Conservation (phyloP, 116 monocot genomes). For the Dioscorea cayenensis region DNA sequence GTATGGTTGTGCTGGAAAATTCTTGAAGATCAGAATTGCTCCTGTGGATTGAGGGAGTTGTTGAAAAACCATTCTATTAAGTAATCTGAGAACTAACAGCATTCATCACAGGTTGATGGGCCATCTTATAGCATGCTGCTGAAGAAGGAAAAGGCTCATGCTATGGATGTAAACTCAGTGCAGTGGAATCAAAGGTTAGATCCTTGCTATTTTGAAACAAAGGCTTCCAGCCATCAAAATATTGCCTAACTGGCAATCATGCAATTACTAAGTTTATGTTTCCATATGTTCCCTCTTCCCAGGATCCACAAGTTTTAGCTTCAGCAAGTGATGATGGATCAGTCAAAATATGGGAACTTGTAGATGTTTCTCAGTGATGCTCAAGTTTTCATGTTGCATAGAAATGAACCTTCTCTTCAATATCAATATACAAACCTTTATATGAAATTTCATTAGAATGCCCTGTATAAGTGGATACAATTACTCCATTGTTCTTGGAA, state of each 20-base stretch:
- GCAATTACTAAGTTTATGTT: neutral
- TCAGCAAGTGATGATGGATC: conserved; percentile 84
- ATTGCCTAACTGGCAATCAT: neutral
- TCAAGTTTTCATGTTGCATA: neutral
- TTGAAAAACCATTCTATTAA: neutral
- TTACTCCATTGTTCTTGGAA: too few species aligned
- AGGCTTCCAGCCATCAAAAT: neutral
- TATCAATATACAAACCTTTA: too few species aligned
- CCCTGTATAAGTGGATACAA: too few species aligned
- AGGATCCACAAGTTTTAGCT: conserved; percentile 67
- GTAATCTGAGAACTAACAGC: too few species aligned
- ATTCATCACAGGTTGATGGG: conserved; percentile 45
- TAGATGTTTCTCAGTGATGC: conserved; percentile 1
- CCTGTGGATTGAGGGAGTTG: neutral
- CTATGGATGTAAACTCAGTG: conserved; percentile 89
- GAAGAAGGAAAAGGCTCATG: conserved; percentile 90
- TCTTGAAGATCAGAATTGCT: neutral
- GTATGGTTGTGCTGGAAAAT: too few species aligned
- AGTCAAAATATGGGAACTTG: conserved; percentile 75
- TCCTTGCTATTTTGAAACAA: neutral
- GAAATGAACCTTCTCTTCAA: too few species aligned
- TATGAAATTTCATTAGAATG: too few species aligned
- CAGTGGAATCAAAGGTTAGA: conserved; percentile 72
- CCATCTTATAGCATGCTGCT: conserved; percentile 56
- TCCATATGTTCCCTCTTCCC: conserved; percentile 6